Evolutionary conservation across 2,329 filamentous ascomycete genomes (phyloP).

Genomic region (Claviceps citrina): DNA sequence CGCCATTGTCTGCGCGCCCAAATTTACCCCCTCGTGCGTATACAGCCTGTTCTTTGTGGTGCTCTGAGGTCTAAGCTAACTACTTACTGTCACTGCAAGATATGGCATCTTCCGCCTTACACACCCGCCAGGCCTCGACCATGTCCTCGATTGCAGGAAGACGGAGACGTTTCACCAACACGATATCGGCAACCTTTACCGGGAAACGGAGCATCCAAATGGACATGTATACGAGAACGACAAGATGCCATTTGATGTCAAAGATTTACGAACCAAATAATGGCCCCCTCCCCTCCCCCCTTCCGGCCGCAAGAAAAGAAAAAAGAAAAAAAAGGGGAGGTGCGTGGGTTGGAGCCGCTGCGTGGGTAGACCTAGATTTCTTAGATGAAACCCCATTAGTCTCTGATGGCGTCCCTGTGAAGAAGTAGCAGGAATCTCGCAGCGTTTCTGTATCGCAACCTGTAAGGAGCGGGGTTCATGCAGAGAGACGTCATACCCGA

Average conservation of each 20-base stretch:
- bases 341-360: no score
- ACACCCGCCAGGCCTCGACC: constrained; percentile 74
- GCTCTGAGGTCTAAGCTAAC: no score
- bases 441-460: neutral
- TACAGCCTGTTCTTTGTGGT: neutral
- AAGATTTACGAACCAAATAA: constrained; percentile 30
- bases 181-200: constrained; percentile 55
- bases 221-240: constrained; percentile 57
- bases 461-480: neutral
- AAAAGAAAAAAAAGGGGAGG: no score
- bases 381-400: neutral
- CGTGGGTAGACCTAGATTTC: neutral
- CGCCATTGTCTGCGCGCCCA: constrained; percentile 88
- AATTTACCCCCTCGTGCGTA: constrained; percentile 59
- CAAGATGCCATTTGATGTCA: constrained; percentile 44
- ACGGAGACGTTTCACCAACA: constrained; percentile 73
- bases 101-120: constrained; percentile 89
- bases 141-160: constrained; percentile 67
- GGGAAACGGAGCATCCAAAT: constrained; percentile 48
- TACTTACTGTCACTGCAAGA: constrained; percentile 25
- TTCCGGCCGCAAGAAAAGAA: neutral
- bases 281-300: no score
- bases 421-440: neutral
- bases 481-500: neutral
- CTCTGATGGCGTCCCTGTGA: neutral